A percentile compares a stretch with the other conserved stretches of the same genome.
These are phyloP conservation scores for Metarhizium album DNA, from an alignment of 2,329 filamentous ascomycete genomes.

Conservation along the genomic window DNA sequence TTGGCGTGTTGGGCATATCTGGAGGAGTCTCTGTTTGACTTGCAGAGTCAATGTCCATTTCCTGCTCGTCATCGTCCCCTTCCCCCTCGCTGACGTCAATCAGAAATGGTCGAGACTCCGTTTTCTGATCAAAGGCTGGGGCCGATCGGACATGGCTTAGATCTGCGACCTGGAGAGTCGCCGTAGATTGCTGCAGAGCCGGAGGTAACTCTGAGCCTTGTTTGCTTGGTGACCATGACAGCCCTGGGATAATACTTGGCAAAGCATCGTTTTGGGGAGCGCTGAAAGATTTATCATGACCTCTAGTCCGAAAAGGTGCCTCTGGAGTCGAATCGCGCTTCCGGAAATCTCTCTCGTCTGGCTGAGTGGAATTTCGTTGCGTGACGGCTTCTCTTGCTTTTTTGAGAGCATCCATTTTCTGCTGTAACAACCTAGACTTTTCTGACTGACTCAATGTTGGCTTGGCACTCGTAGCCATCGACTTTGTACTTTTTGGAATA, in stretches of 20 bases:
- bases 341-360: conserved; percentile 2
- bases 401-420: conserved; percentile 68
- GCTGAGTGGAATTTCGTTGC: neutral
- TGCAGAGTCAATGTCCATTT: conserved; percentile 50
- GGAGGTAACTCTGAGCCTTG: conserved; percentile 8
- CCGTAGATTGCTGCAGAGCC: conserved; percentile 30
- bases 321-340: neutral
- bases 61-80: conserved; percentile 49
- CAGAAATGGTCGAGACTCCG: conserved; percentile 53
- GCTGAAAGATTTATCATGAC: neutral
- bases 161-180: conserved; percentile 63
- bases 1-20: conserved; percentile 19
- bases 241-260: conserved; percentile 11
- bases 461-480: conserved; percentile 15
- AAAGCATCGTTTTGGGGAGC: conserved; percentile 18
- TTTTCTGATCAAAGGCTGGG: conserved; percentile 40
- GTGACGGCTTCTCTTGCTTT: conserved; percentile 14
- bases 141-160: conserved; percentile 21
- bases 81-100: conserved; percentile 76
- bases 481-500: neutral
- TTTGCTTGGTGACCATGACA: conserved; percentile 22
- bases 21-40: conserved; percentile 28
- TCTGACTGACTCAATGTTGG: conserved; percentile 37
- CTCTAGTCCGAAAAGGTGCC: neutral
- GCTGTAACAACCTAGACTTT: conserved; percentile 62